A percentile compares a stretch with the other conserved stretches of the same genome.
Conservation (phyloP, 495 filamentous ascomycete genomes). For the Penicillium dipodomyicola region DNA sequence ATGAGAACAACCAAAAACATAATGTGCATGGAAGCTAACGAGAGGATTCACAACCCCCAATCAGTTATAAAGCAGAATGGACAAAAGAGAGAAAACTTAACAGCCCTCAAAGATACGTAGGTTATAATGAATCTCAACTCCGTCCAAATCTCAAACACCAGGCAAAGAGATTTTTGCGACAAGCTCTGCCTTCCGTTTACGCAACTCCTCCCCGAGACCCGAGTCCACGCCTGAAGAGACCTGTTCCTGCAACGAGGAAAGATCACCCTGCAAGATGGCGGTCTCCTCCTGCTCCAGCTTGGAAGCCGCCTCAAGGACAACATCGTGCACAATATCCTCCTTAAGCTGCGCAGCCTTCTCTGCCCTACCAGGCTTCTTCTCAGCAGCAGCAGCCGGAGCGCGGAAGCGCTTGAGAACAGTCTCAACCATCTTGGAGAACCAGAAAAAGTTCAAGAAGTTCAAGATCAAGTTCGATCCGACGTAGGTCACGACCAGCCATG, state of each 20-base stretch:
- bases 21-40: background rate
- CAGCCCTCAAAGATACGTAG: background rate
- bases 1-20: background rate
- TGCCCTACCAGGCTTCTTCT: conserved; percentile 15
- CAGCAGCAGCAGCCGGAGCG: conserved; percentile 20
- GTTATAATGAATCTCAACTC: background rate
- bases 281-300: conserved; percentile 38
- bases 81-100: background rate
- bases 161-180: conserved; percentile 24
- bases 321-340: conserved; percentile 34
- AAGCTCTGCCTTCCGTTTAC: conserved; percentile 29
- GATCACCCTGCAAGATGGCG: conserved; percentile 29
- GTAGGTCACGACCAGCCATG: conserved; percentile 79
- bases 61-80: background rate
- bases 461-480: conserved; percentile 73
- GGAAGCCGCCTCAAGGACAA: conserved; percentile 39
- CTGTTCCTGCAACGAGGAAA: conserved; percentile 19
- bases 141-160: conserved; percentile 9
- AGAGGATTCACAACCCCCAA: background rate
- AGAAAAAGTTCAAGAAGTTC: conserved; percentile 88
- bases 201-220: conserved; percentile 26
- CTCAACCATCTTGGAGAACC: conserved; percentile 96
- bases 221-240: conserved; percentile 31
- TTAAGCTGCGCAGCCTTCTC: conserved; percentile 13
- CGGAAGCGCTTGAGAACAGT: conserved; percentile 87